These are phyloP conservation scores for Neocucurbitaria cava DNA, from an alignment of 2,329 filamentous ascomycete genomes.

Conservation along the genomic window DNA sequence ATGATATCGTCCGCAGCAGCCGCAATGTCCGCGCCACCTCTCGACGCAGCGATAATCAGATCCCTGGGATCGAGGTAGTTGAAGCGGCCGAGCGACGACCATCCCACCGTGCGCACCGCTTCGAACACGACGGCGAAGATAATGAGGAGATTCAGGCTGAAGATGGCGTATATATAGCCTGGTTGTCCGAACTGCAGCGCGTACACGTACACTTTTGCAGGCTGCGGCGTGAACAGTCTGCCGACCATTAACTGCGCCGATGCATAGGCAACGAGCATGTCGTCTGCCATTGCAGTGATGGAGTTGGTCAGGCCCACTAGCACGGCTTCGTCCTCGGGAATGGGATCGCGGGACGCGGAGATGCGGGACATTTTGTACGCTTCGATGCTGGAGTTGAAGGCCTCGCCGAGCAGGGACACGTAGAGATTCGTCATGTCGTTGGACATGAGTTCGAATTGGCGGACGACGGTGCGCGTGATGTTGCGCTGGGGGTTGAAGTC, in stretches of 20 bases:
- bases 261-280: conserved; percentile 41
- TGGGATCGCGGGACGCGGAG: conserved; percentile 12
- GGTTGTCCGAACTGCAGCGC: conserved; percentile 34
- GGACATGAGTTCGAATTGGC: conserved; percentile 46
- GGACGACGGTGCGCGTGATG: conserved; percentile 36
- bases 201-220: conserved; percentile 22
- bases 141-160: conserved; percentile 33
- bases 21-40: conserved; percentile 29
- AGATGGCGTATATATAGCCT: conserved; percentile 39
- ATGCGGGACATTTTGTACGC: conserved; percentile 33
- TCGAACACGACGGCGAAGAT: conserved; percentile 33
- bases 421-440: conserved; percentile 50
- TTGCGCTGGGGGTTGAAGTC: conserved; percentile 42
- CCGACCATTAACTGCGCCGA: conserved; percentile 46
- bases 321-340: conserved; percentile 26
- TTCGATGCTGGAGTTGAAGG: conserved; percentile 44
- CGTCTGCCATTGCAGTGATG: conserved; percentile 36
- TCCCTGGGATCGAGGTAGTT: conserved; percentile 40
- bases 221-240: conserved; percentile 15
- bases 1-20: conserved; percentile 25
- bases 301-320: conserved; percentile 32
- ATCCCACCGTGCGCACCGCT: conserved; percentile 30
- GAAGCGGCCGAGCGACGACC: conserved; percentile 31
- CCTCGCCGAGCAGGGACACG: conserved; percentile 46
- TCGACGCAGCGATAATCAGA: conserved; percentile 34